These are phyloP conservation scores for Podosphaera fusca DNA, from an alignment of 2,329 filamentous ascomycete genomes.

Conservation along the genomic window DNA sequence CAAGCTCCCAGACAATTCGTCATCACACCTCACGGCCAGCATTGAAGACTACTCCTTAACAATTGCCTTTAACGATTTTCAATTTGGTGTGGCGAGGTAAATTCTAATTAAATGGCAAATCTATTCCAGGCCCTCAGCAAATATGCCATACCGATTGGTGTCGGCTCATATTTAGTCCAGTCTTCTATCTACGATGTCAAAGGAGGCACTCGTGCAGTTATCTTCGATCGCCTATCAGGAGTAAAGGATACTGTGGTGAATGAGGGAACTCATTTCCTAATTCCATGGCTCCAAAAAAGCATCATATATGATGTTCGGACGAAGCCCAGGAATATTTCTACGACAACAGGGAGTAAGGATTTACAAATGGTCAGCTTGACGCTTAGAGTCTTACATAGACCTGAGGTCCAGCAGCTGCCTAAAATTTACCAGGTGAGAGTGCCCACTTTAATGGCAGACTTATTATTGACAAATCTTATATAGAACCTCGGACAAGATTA, in stretches of 20 bases:
- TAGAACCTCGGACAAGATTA: constrained; percentile 95
- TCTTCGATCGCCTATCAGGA: constrained; percentile 83
- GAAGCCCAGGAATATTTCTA: constrained; percentile 90
- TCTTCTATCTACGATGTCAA: constrained; percentile 91
- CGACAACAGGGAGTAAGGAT: constrained; percentile 95
- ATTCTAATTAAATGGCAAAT: constrained; percentile 20
- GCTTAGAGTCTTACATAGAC: constrained; percentile 78
- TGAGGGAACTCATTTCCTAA: constrained; percentile 88
- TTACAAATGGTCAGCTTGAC: constrained; percentile 99
- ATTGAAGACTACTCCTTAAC: too few species aligned
- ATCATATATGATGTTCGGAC: constrained; percentile 95
- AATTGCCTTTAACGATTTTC: too few species aligned
- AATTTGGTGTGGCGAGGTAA: too few species aligned
- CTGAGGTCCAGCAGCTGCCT: constrained; percentile 75
- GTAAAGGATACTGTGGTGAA: constrained; percentile 84
- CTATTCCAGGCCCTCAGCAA: constrained; percentile 38
- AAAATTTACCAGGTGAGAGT: constrained; percentile 86
- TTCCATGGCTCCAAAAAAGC: constrained; percentile 87
- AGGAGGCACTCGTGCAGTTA: constrained; percentile 82
- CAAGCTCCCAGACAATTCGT: not conserved
- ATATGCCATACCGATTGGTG: constrained; percentile 48
- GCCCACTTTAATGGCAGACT: not conserved
- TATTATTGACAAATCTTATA: constrained; percentile 1
- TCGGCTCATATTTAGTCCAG: constrained; percentile 44
- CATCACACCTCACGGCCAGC: too few species aligned